Evolutionary conservation across 2,329 filamentous ascomycete species (phyloP).

Genomic region (Botrytis pseudocinerea): DNA sequence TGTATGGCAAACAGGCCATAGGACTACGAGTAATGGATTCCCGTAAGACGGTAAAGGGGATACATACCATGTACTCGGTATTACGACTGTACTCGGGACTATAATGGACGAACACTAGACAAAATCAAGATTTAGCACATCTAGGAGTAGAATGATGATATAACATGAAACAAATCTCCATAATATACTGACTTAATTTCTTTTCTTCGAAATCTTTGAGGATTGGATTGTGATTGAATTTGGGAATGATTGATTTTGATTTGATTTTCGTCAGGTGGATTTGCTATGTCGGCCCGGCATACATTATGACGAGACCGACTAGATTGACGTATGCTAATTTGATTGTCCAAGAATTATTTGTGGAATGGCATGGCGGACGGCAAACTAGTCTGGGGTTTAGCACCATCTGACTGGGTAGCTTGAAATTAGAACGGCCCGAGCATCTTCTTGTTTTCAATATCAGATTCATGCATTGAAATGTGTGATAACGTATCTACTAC

Average conservation of each 20-base stretch:
- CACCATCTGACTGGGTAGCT: background rate
- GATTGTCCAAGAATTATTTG: background rate
- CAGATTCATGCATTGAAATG: background rate
- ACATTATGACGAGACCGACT: background rate
- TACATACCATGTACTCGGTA: background rate
- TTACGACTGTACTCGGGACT: too few species aligned
- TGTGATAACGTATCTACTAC: background rate
- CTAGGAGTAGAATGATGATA: background rate
- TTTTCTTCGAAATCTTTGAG: background rate
- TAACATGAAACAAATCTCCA: background rate
- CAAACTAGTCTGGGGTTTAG: background rate
- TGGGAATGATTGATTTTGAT: background rate
- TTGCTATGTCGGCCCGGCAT: background rate
- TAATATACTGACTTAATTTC: background rate
- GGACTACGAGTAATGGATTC: background rate
- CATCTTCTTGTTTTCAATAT: background rate
- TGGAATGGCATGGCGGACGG: background rate
- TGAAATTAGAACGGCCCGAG: background rate
- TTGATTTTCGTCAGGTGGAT: background rate
- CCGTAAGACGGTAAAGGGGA: background rate
- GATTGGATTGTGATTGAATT: background rate
- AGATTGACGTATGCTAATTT: background rate
- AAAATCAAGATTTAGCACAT: background rate
- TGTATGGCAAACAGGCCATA: background rate
- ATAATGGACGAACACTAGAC: background rate